A percentile compares a stretch with the other conserved stretches of the same genome.
Evolutionary conservation across 148 eudicot genomes (phyloP).

Genomic region (Chenopodium suecicum): DNA sequence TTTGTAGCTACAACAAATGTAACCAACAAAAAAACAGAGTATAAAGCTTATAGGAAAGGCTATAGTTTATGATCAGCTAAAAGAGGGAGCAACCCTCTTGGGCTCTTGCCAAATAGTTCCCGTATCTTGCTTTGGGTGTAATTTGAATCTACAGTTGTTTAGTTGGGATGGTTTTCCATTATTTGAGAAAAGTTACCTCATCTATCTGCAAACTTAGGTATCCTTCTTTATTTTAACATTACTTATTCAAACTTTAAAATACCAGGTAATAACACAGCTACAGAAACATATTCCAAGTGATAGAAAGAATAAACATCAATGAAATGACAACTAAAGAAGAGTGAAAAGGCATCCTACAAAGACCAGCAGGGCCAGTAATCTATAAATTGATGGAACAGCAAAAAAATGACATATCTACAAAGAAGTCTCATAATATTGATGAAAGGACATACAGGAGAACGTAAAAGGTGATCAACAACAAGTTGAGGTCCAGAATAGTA

Average conservation of each 20-base stretch:
- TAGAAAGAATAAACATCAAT: background rate
- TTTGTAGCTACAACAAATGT: too few relatives aligned
- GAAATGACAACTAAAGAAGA: background rate
- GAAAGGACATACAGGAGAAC: constrained; percentile 68
- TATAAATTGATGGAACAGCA: background rate
- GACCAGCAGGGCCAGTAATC: background rate
- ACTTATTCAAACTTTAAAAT: background rate
- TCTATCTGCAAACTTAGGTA: background rate
- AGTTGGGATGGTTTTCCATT: background rate
- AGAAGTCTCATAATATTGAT: constrained; percentile 9
- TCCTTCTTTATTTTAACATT: background rate
- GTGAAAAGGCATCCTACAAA: background rate
- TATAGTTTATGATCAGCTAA: background rate
- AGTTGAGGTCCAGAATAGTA: constrained; percentile 88
- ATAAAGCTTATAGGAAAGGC: background rate
- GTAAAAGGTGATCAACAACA: constrained; percentile 61
- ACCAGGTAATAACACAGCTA: background rate
- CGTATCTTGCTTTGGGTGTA: background rate
- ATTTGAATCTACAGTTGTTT: background rate
- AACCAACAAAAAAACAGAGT: too few relatives aligned
- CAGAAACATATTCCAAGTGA: background rate
- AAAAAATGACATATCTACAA: background rate
- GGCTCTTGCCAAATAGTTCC: background rate
- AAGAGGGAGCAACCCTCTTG: background rate
- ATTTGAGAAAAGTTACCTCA: background rate